phyloP scores from a whole-genome alignment of 306 rosid genomes.

The Vigna hirtella region DNA sequence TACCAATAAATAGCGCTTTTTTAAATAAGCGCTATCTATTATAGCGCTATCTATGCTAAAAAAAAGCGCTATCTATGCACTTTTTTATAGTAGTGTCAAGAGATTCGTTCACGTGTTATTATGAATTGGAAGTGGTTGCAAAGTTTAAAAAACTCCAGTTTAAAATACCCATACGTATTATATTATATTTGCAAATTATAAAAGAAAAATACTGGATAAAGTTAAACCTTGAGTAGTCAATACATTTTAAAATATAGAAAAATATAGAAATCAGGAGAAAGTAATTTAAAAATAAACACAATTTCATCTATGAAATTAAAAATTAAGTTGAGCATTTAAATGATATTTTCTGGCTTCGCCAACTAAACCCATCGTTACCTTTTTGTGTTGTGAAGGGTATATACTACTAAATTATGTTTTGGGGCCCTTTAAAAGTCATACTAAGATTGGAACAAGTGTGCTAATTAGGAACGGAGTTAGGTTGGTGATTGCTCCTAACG shows the following conservation, averaged over 20 bases:
- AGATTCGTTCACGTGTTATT: constrained; percentile 31
- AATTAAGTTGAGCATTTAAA: not conserved
- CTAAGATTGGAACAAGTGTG: not conserved
- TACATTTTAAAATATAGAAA: too few species aligned
- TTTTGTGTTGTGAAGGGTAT: constrained; percentile 30
- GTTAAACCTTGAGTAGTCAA: too few species aligned
- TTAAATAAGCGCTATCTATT: too few species aligned
- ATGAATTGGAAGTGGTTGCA: not conserved
- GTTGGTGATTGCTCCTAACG: constrained; percentile 5
- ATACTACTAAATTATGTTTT: not conserved
- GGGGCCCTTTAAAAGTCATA: constrained; percentile 37
- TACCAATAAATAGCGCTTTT: too few species aligned
- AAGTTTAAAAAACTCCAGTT: not conserved
- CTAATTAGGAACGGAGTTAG: not conserved
- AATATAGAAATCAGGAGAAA: too few species aligned
- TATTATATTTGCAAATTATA: too few species aligned
- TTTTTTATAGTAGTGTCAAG: too few species aligned
- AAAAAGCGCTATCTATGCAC: too few species aligned
- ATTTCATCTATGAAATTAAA: not conserved
- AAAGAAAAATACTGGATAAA: too few species aligned
- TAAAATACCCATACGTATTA: too few species aligned
- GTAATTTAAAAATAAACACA: not conserved
- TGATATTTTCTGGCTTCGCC: not conserved
- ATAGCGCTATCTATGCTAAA: too few species aligned
- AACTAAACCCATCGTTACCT: not conserved